phyloP scores from a whole-genome alignment of 208 protist genomes.

The Leishmania turanica region DNA sequence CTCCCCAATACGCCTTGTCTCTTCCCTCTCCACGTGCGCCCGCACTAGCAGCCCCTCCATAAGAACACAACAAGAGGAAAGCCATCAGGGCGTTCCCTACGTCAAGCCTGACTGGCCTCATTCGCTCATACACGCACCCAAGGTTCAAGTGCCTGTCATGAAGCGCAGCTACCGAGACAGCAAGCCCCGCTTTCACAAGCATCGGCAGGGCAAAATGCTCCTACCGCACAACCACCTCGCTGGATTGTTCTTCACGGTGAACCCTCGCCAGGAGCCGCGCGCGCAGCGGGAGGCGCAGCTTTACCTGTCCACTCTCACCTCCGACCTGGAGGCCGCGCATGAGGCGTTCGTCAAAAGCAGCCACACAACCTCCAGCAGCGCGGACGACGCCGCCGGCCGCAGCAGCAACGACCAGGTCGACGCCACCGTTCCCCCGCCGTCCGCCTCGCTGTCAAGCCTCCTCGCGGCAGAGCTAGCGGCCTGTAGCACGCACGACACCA shows the following conservation, averaged over 20 bases:
- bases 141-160: conserved; percentile 3
- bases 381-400: not conserved
- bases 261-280: conserved; percentile 61
- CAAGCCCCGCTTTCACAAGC: conserved; percentile 73
- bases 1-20: not conserved
- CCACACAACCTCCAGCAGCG: not conserved
- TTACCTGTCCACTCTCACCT: conserved; percentile 61
- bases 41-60: not conserved
- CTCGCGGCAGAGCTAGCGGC: conserved; percentile 36
- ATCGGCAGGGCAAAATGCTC: conserved; percentile 61
- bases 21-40: not conserved
- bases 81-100: not conserved
- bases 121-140: not conserved
- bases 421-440: conserved; percentile 6
- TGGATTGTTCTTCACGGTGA: conserved; percentile 75
- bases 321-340: conserved; percentile 46
- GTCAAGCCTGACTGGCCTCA: not conserved
- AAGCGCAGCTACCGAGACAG: conserved; percentile 49
- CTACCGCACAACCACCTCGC: conserved; percentile 62
- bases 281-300: conserved; percentile 77
- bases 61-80: not conserved
- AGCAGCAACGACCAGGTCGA: conserved; percentile 11
- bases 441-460: conserved; percentile 30
- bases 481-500: conserved; percentile 18
- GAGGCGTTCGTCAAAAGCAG: conserved; percentile 11